Percentiles rank a stretch among this genome's conserved stretches.
Evolutionary conservation across 805 yeast species (phyloP).

Genomic region (Ogataea trehalophila): DNA sequence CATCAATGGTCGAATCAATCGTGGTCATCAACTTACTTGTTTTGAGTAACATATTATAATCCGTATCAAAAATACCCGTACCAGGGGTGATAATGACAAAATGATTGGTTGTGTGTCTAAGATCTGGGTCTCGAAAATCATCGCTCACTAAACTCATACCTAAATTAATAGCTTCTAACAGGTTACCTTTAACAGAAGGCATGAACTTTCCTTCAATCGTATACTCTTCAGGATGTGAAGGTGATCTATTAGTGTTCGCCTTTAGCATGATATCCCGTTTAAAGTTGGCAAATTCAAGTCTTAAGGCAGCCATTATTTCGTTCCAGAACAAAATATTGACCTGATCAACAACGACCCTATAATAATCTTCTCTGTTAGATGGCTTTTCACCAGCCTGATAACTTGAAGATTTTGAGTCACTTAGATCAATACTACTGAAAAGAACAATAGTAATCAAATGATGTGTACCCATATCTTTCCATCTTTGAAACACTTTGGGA

Average conservation of each 20-base stretch:
- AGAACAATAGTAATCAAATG: conserved; percentile 86
- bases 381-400: conserved; percentile 67
- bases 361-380: conserved; percentile 71
- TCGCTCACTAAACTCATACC: conserved; percentile 75
- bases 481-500: conserved; percentile 81
- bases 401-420: conserved; percentile 25
- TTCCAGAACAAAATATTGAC: conserved; percentile 87
- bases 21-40: conserved; percentile 73
- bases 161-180: conserved; percentile 80
- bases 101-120: conserved; percentile 88
- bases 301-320: conserved; percentile 80
- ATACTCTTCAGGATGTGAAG: conserved; percentile 30
- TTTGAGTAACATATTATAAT: conserved; percentile 64
- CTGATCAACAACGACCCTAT: conserved; percentile 92
- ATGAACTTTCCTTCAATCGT: conserved; percentile 58
- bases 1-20: conserved; percentile 82
- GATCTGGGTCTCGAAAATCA: conserved; percentile 77
- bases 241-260: conserved; percentile 31
- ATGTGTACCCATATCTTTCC: conserved; percentile 85
- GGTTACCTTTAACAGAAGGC: conserved; percentile 86
- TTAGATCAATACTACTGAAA: conserved; percentile 74
- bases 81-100: conserved; percentile 87
- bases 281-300: conserved; percentile 81
- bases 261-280: conserved; percentile 65
- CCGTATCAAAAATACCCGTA: conserved; percentile 89